phyloP scores from a whole-genome alignment of 1,284 basidiomycete genomes.

The Fomitopsis pinicola region DNA sequence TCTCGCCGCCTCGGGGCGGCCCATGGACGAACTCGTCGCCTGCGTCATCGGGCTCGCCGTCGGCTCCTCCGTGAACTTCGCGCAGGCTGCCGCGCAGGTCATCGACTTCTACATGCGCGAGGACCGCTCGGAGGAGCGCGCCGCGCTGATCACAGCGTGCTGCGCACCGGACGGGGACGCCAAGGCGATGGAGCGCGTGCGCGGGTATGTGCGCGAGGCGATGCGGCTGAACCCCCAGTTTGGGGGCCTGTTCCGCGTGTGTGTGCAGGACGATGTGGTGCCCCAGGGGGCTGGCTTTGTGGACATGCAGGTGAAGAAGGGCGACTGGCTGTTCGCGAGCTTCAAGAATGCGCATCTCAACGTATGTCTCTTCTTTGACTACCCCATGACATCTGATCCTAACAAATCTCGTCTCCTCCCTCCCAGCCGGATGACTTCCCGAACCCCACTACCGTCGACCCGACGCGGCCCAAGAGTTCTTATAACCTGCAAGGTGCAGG shows the following conservation, averaged over 20 bases:
- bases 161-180: not conserved
- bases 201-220: not conserved
- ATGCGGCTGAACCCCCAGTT: too few species aligned
- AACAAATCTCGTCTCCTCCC: too few species aligned
- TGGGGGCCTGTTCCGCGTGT: too few species aligned
- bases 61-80: constrained; percentile 37
- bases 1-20: constrained; percentile 7
- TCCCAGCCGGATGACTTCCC: too few species aligned
- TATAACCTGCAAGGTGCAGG: constrained; percentile 7
- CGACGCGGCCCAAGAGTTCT: not conserved
- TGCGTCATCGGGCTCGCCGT: constrained; percentile 43
- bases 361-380: too few species aligned
- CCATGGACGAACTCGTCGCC: constrained; percentile 3
- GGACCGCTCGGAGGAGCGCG: constrained; percentile 33
- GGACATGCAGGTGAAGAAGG: too few species aligned
- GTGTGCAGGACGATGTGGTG: too few species aligned
- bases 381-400: too few species aligned
- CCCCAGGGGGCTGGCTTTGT: too few species aligned
- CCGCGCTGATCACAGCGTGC: constrained; percentile 18
- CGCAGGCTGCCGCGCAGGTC: constrained; percentile 44
- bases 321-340: too few species aligned
- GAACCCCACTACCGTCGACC: too few species aligned
- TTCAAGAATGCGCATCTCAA: too few species aligned
- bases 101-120: constrained; percentile 61
- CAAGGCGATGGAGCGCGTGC: not conserved